Base-by-base conservation (phyloP, 2,329 filamentous ascomycete species). In the Colletotrichum sp. region DNA sequence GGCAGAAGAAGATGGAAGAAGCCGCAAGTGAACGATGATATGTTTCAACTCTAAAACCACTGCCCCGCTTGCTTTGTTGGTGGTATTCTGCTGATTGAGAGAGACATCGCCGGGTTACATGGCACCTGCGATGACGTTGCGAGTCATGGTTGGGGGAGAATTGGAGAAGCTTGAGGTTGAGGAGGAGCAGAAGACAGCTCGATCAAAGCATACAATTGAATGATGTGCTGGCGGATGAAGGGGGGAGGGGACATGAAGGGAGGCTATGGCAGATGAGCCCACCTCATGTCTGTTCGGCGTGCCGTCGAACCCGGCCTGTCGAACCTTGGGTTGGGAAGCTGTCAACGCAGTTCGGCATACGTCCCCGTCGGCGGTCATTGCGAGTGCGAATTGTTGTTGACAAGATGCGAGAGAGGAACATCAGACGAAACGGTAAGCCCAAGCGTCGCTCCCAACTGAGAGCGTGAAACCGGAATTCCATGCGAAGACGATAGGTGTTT, bases 381-480 rank as follows among this genome's bases (percentile, higher is more conserved):
- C 74, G 74, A 76, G 34, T 76, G 64, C 74, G 74, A 76, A 74
- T 76, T 69, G 18, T 52, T n/a, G 65, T 44, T 65, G 59, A 32
- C 49, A 65, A 74, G 32, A 32, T 52, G 59, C 21, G 70, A 52
- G 30, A 18, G 34, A 32, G 12, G 6, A 18, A 60, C 34, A 73
- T 74, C 64, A 76, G 74, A 76, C 74, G 70, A 76, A 76, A 76
- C 74, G 65, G 49, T 12, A 21, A 52, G 70, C 59, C 74, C 32
- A 63, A 74, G 74, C 70, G 64, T 65, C 34, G 34, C 34, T 64
- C 36, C 55, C 28, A 59, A 64, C 32, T 49, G 34, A 63, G 59
- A 28, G 44, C 39, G 70, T 76, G 74, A 76, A 76, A 76, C 74
- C 74, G 74, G 74, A 76, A 76, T 67, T 69, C 74, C 21, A 76